These are phyloP conservation scores for Citrus reticulata DNA, from an alignment of 345 rosid species.

Conservation along the genomic window DNA sequence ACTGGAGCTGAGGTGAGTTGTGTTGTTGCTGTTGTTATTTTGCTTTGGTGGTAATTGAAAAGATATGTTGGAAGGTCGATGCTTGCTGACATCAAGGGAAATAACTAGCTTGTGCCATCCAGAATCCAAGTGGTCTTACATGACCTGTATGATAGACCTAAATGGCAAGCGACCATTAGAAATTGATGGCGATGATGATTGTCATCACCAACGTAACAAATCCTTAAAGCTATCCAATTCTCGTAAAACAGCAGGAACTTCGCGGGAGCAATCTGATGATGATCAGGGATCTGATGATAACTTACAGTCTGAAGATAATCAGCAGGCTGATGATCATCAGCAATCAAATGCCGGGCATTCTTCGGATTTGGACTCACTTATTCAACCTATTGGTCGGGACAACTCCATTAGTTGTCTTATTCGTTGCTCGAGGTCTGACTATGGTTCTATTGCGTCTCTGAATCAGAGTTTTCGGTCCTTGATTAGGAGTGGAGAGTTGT, in stretches of 20 bases:
- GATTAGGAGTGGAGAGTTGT: constrained; percentile 69
- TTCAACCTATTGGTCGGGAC: constrained; percentile 74
- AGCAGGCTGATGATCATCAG: constrained; percentile 9
- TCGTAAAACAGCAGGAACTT: not conserved
- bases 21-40: not conserved
- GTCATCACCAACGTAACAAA: constrained; percentile 13
- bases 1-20: not conserved
- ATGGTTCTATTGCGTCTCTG: constrained; percentile 68
- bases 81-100: constrained; percentile 54
- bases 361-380: constrained; percentile 56
- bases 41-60: constrained; percentile 18
- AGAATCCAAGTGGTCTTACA: constrained; percentile 60
- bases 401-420: constrained; percentile 67
- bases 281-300: constrained; percentile 17
- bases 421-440: constrained; percentile 80
- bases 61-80: constrained; percentile 75
- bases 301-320: constrained; percentile 4
- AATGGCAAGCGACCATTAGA: constrained; percentile 52
- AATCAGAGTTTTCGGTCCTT: constrained; percentile 62
- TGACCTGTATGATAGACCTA: constrained; percentile 34
- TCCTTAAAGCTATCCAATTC: constrained; percentile 12
- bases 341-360: constrained; percentile 38
- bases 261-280: constrained; percentile 13
- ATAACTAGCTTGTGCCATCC: constrained; percentile 64
- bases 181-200: constrained; percentile 25